Evolutionary conservation across 768 basidiomycete species (phyloP).

Genomic region (Rhodotorula babjevae): DNA sequence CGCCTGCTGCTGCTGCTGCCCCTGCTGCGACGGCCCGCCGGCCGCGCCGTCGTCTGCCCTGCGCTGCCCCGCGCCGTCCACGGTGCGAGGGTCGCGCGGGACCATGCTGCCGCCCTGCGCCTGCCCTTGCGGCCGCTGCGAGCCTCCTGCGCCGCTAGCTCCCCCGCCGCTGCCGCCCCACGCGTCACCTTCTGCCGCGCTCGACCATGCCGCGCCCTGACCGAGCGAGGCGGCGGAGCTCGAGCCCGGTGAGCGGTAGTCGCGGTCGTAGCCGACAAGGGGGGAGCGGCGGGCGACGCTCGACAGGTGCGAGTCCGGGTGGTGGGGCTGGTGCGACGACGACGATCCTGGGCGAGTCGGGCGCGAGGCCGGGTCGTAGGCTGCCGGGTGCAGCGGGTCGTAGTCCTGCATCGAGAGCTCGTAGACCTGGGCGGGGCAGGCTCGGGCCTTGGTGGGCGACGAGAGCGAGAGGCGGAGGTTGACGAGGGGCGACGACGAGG

Average conservation of each 20-base stretch:
- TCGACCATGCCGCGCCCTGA: neutral
- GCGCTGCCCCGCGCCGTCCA: neutral
- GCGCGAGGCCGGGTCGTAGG: neutral
- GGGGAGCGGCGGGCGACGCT: conserved; percentile 1
- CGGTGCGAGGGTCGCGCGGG: neutral
- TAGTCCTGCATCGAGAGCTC: conserved; percentile 8
- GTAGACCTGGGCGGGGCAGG: neutral
- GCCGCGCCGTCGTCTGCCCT: neutral
- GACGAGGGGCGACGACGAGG: neutral
- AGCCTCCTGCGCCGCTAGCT: neutral
- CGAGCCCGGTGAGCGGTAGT: conserved; percentile 1
- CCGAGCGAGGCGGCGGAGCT: neutral
- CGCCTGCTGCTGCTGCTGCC: neutral
- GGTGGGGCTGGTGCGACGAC: neutral
- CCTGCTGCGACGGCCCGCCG: neutral
- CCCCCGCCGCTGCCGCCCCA: neutral
- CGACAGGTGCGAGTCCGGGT: neutral
- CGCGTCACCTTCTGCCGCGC: neutral
- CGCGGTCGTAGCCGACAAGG: conserved; percentile 4
- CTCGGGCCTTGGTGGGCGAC: neutral
- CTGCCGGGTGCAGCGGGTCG: conserved; percentile 12
- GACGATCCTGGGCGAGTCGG: too few relatives aligned
- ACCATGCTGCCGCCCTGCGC: neutral
- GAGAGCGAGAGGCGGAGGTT: neutral
- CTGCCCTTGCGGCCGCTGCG: neutral